phyloP scores from a whole-genome alignment of 2,329 filamentous ascomycete genomes.

The Stemphylium vesicarium region DNA sequence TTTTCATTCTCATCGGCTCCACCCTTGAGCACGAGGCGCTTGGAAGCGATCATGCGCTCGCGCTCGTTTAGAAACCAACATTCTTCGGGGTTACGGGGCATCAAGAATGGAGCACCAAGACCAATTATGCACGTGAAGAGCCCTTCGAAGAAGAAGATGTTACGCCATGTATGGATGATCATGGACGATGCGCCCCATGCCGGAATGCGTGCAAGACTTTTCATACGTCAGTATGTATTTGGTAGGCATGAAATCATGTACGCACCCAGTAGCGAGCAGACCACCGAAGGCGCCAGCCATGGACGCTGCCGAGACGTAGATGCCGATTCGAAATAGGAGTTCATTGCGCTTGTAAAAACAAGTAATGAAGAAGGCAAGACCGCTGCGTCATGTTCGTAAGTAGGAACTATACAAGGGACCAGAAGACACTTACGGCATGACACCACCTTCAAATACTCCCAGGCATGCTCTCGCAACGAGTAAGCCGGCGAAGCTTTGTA shows the following conservation, averaged over 20 bases:
- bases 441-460: conserved; percentile 63
- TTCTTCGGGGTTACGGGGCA: conserved; percentile 58
- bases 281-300: conserved; percentile 66
- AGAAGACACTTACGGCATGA: conserved; percentile 55
- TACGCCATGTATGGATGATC: conserved; percentile 54
- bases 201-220: conserved; percentile 53
- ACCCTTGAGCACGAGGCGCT: conserved; percentile 60
- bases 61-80: conserved; percentile 60
- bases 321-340: conserved; percentile 62
- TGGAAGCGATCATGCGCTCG: conserved; percentile 61
- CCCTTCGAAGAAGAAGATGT: conserved; percentile 69
- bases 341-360: conserved; percentile 65
- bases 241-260: conserved; percentile 8
- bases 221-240: not conserved
- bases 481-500: conserved; percentile 56
- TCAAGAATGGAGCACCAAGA: conserved; percentile 56
- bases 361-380: conserved; percentile 63
- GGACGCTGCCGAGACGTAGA: conserved; percentile 62
- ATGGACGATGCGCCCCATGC: conserved; percentile 56
- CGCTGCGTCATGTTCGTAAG: conserved; percentile 34
- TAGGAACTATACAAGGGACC: not conserved
- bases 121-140: conserved; percentile 60
- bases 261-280: conserved; percentile 60
- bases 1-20: conserved; percentile 55
- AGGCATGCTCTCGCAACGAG: conserved; percentile 58